Evolutionary conservation across 2,329 filamentous ascomycete species (phyloP), one percentile per base, ranked within the genome.

Genomic region (Colletotrichum lindemuthianum): DNA sequence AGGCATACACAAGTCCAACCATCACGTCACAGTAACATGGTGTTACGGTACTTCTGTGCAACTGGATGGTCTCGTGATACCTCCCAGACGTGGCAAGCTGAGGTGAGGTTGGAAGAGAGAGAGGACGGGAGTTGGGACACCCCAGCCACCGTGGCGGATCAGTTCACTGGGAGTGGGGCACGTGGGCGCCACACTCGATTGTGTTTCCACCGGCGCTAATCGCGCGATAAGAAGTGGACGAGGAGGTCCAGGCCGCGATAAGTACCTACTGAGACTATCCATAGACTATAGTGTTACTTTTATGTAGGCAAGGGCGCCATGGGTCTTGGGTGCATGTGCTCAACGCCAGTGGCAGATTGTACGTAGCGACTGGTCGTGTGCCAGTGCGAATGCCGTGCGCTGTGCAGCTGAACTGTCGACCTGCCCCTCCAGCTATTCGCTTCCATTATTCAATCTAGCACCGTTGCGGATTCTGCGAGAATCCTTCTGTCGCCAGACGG

Each of bases 111-210:
- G 44, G 16, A 10, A 32, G 12, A 32, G 44, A 13, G 44, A 57
- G 49, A 55, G 50, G 24, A 55, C 43, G 34, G 15, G 55, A 60
- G 57, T 50, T 9, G 34, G 61, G 51, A 65, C 10, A 12, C 33
- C 55, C 61, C 61, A 65, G 61, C 61, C 61, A 65, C 61, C 39
- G 61, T 65, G 61, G 58, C 58, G 58, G 55, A 48, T 32, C 45
- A 24, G 15, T 12, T 43, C 32, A n/a, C 7, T 12, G 37, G 39
- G 12, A 40, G 12, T 47, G 44, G 45, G 16, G 7, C 43, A 12
- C 37, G n/a, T 11, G 36, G 56, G 51, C 51, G 61, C 61, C 61
- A 65, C 61, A 65, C 24, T 24, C 24, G 24, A 24, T 24, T 3
- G 24, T 24, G 24, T 11, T 44, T 24, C 16, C n/a, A 51, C 47